Base-by-base conservation (phyloP, 345 rosid genomes). In the Combretum micranthum region DNA sequence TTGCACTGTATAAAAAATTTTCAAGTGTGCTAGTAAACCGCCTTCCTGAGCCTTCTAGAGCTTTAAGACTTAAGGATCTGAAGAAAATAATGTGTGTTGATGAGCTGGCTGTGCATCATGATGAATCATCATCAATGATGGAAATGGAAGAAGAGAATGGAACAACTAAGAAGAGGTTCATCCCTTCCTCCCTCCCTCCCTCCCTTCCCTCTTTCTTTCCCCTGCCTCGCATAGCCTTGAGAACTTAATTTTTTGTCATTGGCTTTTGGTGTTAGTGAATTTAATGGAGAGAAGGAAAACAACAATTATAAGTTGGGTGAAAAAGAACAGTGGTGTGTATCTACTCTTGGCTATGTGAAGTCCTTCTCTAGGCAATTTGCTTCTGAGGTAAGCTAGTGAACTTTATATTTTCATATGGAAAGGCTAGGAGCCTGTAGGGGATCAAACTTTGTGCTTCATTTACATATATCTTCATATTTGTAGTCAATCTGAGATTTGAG, bases 361-460 rank as follows among this genome's bases (percentile, higher is more conserved):
- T 84, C 96, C 17, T 80, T 93, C 62, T 79, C 99, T 42, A 83
- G 99, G 68, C 95, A 93, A 66, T 90, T 87, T 67, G 95, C 97
- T 12, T 75, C 80, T 16, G 97, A 93, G 96, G 97, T 93, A 72
- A 71, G 53, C 47, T 13, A 56, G 20, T n/a, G 44, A 13, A 13
- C n/a, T 23, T 13, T 44, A 48, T 49, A 32, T 50, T 42, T 20
- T 23, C 22, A 17, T 7, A 32, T 32, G 39, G 1, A 32, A 5
- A 25, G 26, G 26, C 5, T 25, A 25, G 26, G 26, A 25, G 26
- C 26, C 26, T 2, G 5, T 5, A 15, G 15, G n/a, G n/a, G n/a
- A n/a, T n/a, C n/a, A 15, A 15, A 20, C 37, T 4, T 47, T 49
- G 26, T 21, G 21, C 25, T 37, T 59, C 19, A 21, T 16, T 18